Evolutionary conservation across 2,329 filamentous ascomycete genomes (phyloP), one percentile per base, ranked within the genome.

Genomic region (Aspergillus sergii): DNA sequence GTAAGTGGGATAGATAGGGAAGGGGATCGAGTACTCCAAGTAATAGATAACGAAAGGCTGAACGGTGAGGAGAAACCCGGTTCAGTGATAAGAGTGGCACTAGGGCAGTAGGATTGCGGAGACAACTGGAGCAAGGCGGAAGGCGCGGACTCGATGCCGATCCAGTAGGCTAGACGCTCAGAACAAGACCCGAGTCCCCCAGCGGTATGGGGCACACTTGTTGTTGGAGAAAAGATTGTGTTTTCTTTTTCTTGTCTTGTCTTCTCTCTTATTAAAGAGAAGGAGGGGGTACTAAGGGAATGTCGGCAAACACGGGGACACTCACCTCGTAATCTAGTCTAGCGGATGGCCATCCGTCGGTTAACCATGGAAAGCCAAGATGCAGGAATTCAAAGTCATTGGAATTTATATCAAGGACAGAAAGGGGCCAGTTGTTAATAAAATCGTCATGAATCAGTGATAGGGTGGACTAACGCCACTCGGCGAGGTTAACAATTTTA

Each of bases 51-150:
- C 60, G 41, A 43, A 32, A 43, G 62, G 43, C 65, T 58, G 36
- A 67, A 60, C 45, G 60, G 65, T 70, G 69, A 71, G 66, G 68
- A 68, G 69, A 68, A 67, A 62, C 56, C 54, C 58, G 39, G 65
- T 68, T 66, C 61, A 59, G 55, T 66, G 69, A 72, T 68, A 69
- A 68, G 65, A 63, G 58, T 60, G 41, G 63, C 63, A 66, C 65
- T 68, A 66, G 59, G 60, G 58, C 56, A 63, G 66, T 60, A 55
- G 54, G 61, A 62, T 62, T 71, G 69, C 69, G 69, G 69, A 69
- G 68, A 69, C 64, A 64, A 53, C 63, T 69, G 66, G 67, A 67
- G 64, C 65, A 46, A 68, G 63, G 64, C 68, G 62, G 66, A 59
- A 58, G 59, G 61, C 64, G 64, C 60, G 61, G 67, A 70, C 67